phyloP scores from a whole-genome alignment of 2,329 filamentous ascomycete genomes.

The Fusarium bulbicola region DNA sequence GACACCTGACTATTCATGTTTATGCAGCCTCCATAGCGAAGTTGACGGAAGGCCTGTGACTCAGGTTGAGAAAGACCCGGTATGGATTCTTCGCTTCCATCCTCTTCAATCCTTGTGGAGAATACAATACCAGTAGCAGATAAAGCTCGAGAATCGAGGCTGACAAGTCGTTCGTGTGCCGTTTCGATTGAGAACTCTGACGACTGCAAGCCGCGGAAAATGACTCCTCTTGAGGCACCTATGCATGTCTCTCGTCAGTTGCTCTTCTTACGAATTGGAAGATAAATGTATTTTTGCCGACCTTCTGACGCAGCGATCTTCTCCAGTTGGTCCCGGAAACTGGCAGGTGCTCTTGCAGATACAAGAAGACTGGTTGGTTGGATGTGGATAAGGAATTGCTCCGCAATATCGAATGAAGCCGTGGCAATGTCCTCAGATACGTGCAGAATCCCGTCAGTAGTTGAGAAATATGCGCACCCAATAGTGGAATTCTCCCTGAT shows the following conservation, averaged over 20 bases:
- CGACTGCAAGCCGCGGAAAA: slow-evolving; percentile 73
- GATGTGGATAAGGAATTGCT: slow-evolving; percentile 64
- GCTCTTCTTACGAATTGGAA: background rate
- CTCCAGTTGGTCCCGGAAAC: slow-evolving; percentile 47
- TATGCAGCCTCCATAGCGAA: slow-evolving; percentile 75
- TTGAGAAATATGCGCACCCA: slow-evolving; percentile 86
- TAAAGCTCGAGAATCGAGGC: slow-evolving; percentile 40
- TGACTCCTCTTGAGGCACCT: slow-evolving; percentile 27
- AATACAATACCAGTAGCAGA: slow-evolving; percentile 31
- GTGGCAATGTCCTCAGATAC: slow-evolving; percentile 80
- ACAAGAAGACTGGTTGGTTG: slow-evolving; percentile 66
- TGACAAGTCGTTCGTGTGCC: slow-evolving; percentile 72
- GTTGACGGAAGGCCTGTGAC: slow-evolving; percentile 66
- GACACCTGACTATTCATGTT: slow-evolving; percentile 79
- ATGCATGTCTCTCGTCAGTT: slow-evolving; percentile 1
- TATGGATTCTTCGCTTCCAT: slow-evolving; percentile 38
- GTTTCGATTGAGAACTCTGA: slow-evolving; percentile 76
- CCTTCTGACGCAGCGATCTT: slow-evolving; percentile 19
- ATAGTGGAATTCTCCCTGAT: slow-evolving; percentile 74
- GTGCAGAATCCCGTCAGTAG: slow-evolving; percentile 73
- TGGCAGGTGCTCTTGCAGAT: slow-evolving; percentile 56
- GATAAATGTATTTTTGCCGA: slow-evolving; percentile 2
- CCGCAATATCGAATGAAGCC: slow-evolving; percentile 74
- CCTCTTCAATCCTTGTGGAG: slow-evolving; percentile 21
- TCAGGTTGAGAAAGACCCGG: slow-evolving; percentile 52